Base-by-base conservation (phyloP, 306 rosid genomes). In the Rubus parviflorus region DNA sequence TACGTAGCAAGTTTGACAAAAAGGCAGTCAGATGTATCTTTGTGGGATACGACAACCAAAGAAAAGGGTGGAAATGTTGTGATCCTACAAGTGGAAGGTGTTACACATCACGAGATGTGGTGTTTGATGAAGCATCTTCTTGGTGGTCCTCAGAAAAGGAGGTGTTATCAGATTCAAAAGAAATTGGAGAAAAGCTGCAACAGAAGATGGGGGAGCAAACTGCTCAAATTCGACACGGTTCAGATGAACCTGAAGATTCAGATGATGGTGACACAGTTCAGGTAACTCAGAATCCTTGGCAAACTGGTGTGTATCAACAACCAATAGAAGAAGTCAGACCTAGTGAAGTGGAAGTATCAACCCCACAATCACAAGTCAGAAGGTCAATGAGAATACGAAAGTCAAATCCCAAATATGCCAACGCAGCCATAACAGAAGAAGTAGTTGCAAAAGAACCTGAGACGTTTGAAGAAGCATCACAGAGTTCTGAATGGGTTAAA, bases 91-190 rank as follows among this genome's bases (percentile, higher is more conserved):
- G 0, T 62, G 16, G 68, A 25, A 23, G 42, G 6, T 62, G 17
- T 62, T 35, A 11, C 40, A 65, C 25, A 65, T 70, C 23, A 35
- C 3, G 19, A 4, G 40, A 64, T 66, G 65, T 76, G 57, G 54
- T 66, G 19, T 65, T 65, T 7, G 52, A 76, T 66, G 41, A 64
- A 60, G 25, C 78, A 20, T 74, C 63, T 3, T 42, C 68, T 11
- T 43, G 57, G 75, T 77, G 75, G 61, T 77, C 69, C 6, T 20
- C 57, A 77, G 20, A 56, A 37, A 54, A 43, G 75, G 30, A 68
- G 5, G 63, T 70, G 41, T 46, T 77, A 45, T 58, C 40, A 41
- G 48, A 77, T 30, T 52, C 37, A 15, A 56, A 22, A 41, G 81
- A 68, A 22, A 16, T 69, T 54, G 57, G 25, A 14, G 58, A 66